These are phyloP conservation scores for Chlorociboria aeruginascens DNA, from an alignment of 495 filamentous ascomycete genomes.

Conservation along the genomic window DNA sequence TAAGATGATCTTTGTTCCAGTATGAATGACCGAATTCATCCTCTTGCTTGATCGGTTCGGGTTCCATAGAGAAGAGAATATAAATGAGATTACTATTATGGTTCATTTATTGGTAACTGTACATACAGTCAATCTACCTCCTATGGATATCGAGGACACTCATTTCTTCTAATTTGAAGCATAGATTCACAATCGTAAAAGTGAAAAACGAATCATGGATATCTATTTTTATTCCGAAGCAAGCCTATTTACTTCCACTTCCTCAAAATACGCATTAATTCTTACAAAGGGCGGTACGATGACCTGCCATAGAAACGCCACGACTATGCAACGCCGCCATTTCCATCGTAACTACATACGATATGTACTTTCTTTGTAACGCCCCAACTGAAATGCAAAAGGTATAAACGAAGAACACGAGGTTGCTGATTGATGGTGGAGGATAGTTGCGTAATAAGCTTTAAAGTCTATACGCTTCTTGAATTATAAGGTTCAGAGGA, in stretches of 20 bases:
- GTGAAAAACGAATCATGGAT: background rate
- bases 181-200: background rate
- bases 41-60: too few species aligned
- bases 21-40: too few species aligned
- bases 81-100: too few species aligned
- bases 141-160: too few species aligned
- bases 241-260: background rate
- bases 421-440: background rate
- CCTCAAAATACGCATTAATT: constrained; percentile 8
- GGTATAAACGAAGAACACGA: background rate
- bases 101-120: too few species aligned
- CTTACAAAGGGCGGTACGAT: constrained; percentile 7
- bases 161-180: background rate
- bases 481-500: constrained; percentile 17
- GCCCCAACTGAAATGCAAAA: constrained; percentile 1
- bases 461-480: background rate
- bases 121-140: too few species aligned
- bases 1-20: too few species aligned
- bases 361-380: constrained; percentile 3
- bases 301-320: constrained; percentile 10
- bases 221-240: constrained; percentile 6
- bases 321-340: constrained; percentile 14
- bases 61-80: too few species aligned
- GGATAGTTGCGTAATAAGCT: background rate
- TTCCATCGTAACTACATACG: background rate